Percentiles rank a stretch among this genome's conserved stretches.
These are phyloP conservation scores for Rosa hybrid DNA, from an alignment of 331 rosid species.

Conservation along the genomic window DNA sequence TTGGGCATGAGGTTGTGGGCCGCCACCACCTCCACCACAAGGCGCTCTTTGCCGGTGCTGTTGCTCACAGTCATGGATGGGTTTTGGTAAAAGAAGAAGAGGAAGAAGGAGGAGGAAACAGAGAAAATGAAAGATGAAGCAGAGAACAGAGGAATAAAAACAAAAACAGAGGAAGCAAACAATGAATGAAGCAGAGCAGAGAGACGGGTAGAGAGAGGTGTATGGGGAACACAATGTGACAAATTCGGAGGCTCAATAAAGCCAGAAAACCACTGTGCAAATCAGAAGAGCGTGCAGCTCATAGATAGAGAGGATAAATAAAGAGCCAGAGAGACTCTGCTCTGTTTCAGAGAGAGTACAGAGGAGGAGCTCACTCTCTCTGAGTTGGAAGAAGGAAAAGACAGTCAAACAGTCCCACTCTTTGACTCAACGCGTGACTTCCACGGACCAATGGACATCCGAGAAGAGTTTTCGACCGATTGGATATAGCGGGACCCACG, in stretches of 20 bases:
- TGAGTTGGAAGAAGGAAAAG: slow-evolving; percentile 13
- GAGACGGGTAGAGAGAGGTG: background rate
- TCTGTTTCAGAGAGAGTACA: background rate
- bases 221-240: background rate
- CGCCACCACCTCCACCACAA: slow-evolving; percentile 51
- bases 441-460: slow-evolving; percentile 25
- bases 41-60: slow-evolving; percentile 35
- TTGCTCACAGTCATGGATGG: slow-evolving; percentile 23
- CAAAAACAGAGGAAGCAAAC: background rate
- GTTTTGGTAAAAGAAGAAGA: background rate
- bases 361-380: background rate
- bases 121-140: slow-evolving; percentile 1
- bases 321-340: background rate
- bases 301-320: background rate
- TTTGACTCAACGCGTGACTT: background rate
- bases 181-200: background rate
- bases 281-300: slow-evolving; percentile 31
- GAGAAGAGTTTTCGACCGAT: background rate
- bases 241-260: slow-evolving; percentile 27
- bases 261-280: slow-evolving; percentile 2
- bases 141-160: background rate
- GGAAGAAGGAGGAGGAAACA: background rate
- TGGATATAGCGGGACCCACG: slow-evolving; percentile 41
- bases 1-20: slow-evolving; percentile 68
- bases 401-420: slow-evolving; percentile 16